A percentile compares a stretch with the other conserved stretches of the same genome.
phyloP scores from a whole-genome alignment of 1,284 basidiomycete species.

The Cryptococcus sp. region DNA sequence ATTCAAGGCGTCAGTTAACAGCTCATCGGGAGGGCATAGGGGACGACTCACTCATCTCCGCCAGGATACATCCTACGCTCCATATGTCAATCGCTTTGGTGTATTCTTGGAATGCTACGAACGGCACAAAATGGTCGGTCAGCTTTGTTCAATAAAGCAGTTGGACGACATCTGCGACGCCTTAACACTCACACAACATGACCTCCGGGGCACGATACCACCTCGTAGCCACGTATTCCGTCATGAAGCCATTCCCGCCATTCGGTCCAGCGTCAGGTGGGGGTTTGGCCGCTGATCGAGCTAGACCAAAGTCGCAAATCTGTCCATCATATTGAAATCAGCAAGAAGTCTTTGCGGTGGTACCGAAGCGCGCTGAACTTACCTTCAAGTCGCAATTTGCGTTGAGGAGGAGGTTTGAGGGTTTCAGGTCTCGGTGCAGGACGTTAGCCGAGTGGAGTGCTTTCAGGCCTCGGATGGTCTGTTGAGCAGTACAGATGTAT shows the following conservation, averaged over 20 bases:
- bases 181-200: conserved; percentile 66
- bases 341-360: neutral
- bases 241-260: conserved; percentile 87
- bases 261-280: conserved; percentile 74
- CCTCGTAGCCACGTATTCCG: conserved; percentile 89
- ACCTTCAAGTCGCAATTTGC: conserved; percentile 95
- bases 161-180: no score
- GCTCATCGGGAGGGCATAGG: neutral
- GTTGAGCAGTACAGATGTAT: neutral
- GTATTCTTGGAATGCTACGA: conserved; percentile 79
- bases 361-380: conserved; percentile 17
- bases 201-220: conserved; percentile 96
- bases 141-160: neutral
- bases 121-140: neutral
- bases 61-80: conserved; percentile 90
- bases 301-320: conserved; percentile 92
- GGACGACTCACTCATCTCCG: conserved; percentile 72
- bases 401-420: conserved; percentile 87
- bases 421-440: conserved; percentile 86
- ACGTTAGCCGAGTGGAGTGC: conserved; percentile 89
- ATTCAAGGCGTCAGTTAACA: neutral
- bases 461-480: conserved; percentile 87
- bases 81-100: conserved; percentile 91
- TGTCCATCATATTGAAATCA: conserved; percentile 6
- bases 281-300: conserved; percentile 71